These are phyloP conservation scores for Artemisia argyi DNA, from an alignment of 129 eudicot genomes.

Conservation along the genomic window DNA sequence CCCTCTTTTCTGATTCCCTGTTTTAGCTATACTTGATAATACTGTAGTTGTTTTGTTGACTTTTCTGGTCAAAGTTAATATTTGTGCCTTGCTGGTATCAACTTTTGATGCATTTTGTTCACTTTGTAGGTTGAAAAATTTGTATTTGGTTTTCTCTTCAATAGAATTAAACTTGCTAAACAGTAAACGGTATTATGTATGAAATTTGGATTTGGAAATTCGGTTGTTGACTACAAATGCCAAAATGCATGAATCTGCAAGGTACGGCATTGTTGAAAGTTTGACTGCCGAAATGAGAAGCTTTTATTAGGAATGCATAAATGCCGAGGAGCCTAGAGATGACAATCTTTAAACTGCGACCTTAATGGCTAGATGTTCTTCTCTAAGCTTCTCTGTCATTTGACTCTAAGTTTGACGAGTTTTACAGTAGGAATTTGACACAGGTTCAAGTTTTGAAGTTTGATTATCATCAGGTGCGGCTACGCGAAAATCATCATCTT, in stretches of 20 bases:
- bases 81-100: background rate
- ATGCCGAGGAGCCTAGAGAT: background rate
- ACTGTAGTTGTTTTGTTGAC: conserved; percentile 11
- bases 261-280: background rate
- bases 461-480: conserved; percentile 9
- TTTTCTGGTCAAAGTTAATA: conserved; percentile 22
- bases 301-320: conserved; percentile 7
- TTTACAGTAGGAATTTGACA: conserved; percentile 18
- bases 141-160: no score
- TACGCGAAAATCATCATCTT: background rate
- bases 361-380: conserved; percentile 19
- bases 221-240: conserved; percentile 15
- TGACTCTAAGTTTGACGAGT: conserved; percentile 27
- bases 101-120: background rate
- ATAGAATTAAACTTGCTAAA: no score
- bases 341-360: background rate
- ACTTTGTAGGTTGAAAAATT: background rate
- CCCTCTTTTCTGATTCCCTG: conserved; percentile 11
- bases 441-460: conserved; percentile 3
- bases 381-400: conserved; percentile 5
- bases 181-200: background rate
- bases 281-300: conserved; percentile 3
- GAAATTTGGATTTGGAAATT: background rate
- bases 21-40: background rate
- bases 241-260: background rate